Percentiles rank a stretch among this genome's conserved stretches.
Evolutionary conservation across 106 monocot species (phyloP).

Genomic region (Dioscorea zingiberensis): DNA sequence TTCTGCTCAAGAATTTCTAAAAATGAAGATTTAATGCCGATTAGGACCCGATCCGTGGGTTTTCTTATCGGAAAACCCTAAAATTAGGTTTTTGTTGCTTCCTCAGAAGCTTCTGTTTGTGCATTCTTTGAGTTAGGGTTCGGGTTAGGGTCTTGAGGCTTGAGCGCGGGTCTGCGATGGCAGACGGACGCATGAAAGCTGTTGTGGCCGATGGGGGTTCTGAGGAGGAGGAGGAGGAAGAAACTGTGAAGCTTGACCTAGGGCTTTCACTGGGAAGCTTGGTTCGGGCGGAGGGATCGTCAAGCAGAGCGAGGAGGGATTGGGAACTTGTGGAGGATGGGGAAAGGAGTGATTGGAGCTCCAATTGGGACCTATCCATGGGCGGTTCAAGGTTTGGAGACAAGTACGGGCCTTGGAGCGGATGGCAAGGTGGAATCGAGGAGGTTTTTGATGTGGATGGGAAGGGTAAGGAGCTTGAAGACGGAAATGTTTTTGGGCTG

Average conservation of each 20-base stretch:
- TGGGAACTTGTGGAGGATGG: background rate
- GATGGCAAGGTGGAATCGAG: background rate
- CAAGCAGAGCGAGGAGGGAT: background rate
- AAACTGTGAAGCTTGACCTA: background rate
- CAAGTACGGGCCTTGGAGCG: background rate
- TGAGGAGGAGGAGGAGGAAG: background rate
- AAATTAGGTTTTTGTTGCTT: too few relatives aligned
- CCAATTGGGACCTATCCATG: background rate
- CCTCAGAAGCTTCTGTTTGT: too few relatives aligned
- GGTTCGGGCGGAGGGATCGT: background rate
- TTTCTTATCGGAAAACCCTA: too few relatives aligned
- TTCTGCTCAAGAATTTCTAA: too few relatives aligned
- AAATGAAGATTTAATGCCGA: too few relatives aligned
- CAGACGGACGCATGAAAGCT: background rate
- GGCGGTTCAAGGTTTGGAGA: conserved; percentile 5
- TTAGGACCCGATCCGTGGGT: too few relatives aligned
- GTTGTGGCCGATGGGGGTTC: background rate
- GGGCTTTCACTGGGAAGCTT: conserved; percentile 5
- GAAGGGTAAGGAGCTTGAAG: background rate
- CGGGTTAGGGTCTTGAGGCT: background rate
- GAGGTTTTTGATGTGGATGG: background rate
- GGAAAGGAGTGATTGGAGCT: background rate
- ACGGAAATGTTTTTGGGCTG: background rate
- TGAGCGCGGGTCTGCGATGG: background rate
- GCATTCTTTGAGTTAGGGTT: background rate